Percentiles rank a stretch among this genome's conserved stretches.
These are phyloP conservation scores for Podospora pseudoanserina DNA, from an alignment of 495 filamentous ascomycete species.

Conservation along the genomic window DNA sequence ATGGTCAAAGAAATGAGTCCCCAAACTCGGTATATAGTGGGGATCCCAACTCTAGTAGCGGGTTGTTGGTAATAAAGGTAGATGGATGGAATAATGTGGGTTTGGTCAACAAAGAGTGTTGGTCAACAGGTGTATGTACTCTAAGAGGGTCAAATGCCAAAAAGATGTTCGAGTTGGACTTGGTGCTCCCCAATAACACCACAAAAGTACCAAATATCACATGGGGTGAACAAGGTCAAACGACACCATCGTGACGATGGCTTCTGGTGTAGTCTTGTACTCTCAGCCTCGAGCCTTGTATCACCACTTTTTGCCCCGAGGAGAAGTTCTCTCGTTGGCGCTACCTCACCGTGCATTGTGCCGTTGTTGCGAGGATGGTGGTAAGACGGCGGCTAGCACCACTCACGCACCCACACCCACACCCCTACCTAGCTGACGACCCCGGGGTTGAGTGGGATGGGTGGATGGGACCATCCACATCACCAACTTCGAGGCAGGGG, in stretches of 20 bases:
- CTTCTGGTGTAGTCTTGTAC: background rate
- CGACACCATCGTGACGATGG: background rate
- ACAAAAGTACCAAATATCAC: background rate
- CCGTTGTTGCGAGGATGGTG: background rate
- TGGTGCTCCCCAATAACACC: background rate
- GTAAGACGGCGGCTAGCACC: background rate
- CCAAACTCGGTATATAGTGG: background rate
- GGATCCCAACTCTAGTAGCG: background rate
- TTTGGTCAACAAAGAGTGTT: background rate
- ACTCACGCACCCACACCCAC: background rate
- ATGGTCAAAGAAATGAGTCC: background rate
- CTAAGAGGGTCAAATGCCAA: background rate
- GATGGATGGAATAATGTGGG: background rate
- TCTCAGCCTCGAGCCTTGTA: slow-evolving; percentile 1
- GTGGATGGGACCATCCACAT: background rate
- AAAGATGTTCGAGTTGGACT: background rate
- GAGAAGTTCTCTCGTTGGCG: background rate
- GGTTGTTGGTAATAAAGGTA: background rate
- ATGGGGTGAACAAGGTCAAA: background rate
- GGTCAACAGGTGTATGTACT: background rate
- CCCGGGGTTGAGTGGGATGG: background rate
- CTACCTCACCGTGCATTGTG: background rate
- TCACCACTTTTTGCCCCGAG: background rate
- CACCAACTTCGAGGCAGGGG: background rate
- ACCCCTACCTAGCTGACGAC: background rate